These are phyloP conservation scores for Mychonastes homosphaera DNA, from an alignment of 139 green algal species.

Conservation along the genomic window DNA sequence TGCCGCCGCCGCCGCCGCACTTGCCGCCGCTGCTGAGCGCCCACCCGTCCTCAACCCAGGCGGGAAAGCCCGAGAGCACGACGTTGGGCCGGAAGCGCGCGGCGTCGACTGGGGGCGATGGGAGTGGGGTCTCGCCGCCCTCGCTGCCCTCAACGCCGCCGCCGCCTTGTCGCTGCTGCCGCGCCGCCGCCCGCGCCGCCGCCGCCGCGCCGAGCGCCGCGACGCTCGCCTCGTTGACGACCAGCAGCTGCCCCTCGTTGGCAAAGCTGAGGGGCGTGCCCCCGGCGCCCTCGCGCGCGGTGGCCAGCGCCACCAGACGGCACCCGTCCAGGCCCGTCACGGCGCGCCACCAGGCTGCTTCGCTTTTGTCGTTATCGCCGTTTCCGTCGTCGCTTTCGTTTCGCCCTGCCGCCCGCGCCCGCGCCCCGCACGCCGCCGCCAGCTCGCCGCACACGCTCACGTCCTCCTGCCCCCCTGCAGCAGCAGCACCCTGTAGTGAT, in stretches of 20 bases:
- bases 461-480: constrained; percentile 10
- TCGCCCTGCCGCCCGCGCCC: background rate
- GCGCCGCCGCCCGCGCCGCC: background rate
- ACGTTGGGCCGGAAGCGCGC: constrained; percentile 60
- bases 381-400: background rate
- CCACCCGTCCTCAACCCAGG: constrained; percentile 60
- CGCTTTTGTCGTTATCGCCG: background rate
- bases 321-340: background rate
- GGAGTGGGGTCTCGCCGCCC: background rate
- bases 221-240: constrained; percentile 51
- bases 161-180: background rate
- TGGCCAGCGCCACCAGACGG: constrained; percentile 36
- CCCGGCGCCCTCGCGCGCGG: background rate
- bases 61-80: constrained; percentile 32
- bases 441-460: constrained; percentile 29
- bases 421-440: constrained; percentile 4
- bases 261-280: constrained; percentile 50
- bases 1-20: too few relatives aligned
- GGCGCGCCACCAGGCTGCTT: background rate
- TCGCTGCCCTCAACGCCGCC: background rate
- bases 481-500: constrained; percentile 2
- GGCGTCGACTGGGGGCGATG: background rate
- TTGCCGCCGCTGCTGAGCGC: too few relatives aligned
- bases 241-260: constrained; percentile 73
- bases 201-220: constrained; percentile 30